Evolutionary conservation across 2,329 filamentous ascomycete species (phyloP), one percentile per base, ranked within the genome.

Genomic region (Rasamsonia emersonii): DNA sequence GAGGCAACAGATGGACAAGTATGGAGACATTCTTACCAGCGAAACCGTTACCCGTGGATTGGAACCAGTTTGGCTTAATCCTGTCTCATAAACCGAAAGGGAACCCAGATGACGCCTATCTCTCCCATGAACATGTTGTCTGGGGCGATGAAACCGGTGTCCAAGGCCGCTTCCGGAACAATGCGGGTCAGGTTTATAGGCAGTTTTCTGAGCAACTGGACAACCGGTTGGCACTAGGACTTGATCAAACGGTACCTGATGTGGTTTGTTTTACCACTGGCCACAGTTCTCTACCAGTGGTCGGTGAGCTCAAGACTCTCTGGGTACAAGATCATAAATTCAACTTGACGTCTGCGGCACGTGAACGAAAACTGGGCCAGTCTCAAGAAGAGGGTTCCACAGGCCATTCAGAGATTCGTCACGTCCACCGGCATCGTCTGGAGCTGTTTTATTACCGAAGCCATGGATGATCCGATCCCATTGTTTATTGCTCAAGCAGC

Each of bases 1-100:
- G 20, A 23, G 20, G n/a, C 20, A 23, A 23, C n/a, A 23, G 20
- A 23, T n/a, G n/a, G 20, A 23, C n/a, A 23, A 23, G 20, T 23
- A 23, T 23, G 20, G 20, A 23, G 20, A 7, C 20, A 23, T 23
- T n/a, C n/a, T 23, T 8, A 23, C 20, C 8, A 23, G 20, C 20
- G 20, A 23, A n/a, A n/a, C n/a, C n/a, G 20, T n/a, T 8, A 23
- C 20, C n/a, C n/a, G n/a, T 23, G 20, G 20, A 23, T 23, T 23
- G 20, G 20, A 23, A 23, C n/a, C 8, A n/a, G 20, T 23, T 23
- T 23, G 20, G 20, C 20, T n/a, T 23, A 23, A n/a, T 23, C n/a
- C 8, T 23, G n/a, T 23, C 20, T 8, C 20, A 23, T 23, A 23
- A 23, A 23, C 20, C 20, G n/a, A 23, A 23, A 23, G 20, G 20